Evolutionary conservation across 176 grass and related monocot genomes (phyloP).

Genomic region (Carex parvula): DNA sequence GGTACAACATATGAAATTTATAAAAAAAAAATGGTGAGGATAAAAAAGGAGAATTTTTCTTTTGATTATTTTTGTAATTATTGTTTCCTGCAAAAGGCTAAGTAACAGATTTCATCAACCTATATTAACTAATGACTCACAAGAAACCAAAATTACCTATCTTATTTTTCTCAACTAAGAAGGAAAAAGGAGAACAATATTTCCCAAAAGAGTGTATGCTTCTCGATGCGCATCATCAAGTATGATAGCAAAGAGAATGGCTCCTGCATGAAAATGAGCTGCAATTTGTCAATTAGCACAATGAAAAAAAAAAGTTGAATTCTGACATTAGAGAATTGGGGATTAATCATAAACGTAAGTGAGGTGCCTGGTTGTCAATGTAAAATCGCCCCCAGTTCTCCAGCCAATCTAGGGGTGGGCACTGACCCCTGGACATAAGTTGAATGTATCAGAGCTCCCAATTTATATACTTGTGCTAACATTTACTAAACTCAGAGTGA

Average conservation of each 20-base stretch:
- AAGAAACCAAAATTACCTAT: not conserved
- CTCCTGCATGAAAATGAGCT: slow-evolving; percentile 13
- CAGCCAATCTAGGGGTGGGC: not conserved
- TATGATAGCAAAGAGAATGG: not conserved
- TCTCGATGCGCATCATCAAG: not conserved
- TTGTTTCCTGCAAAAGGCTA: not conserved
- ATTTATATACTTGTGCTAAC: not conserved
- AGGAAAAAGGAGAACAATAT: not conserved
- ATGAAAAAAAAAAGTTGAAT: not conserved
- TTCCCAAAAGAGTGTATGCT: not conserved
- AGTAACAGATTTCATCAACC: not conserved
- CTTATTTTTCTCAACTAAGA: slow-evolving; percentile 5
- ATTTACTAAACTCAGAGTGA: not conserved
- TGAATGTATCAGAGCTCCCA: not conserved
- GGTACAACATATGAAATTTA: not conserved
- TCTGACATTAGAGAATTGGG: not conserved
- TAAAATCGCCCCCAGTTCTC: not conserved
- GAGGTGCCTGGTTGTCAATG: not conserved
- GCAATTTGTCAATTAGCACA: not conserved
- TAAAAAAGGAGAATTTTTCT: not conserved
- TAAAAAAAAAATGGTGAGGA: not conserved
- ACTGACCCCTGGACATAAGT: not conserved
- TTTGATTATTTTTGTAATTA: not conserved
- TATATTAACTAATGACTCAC: not conserved
- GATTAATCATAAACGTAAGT: not conserved